Evolutionary conservation across 331 rosid genomes (phyloP).

Genomic region (Quercus tomentella): DNA sequence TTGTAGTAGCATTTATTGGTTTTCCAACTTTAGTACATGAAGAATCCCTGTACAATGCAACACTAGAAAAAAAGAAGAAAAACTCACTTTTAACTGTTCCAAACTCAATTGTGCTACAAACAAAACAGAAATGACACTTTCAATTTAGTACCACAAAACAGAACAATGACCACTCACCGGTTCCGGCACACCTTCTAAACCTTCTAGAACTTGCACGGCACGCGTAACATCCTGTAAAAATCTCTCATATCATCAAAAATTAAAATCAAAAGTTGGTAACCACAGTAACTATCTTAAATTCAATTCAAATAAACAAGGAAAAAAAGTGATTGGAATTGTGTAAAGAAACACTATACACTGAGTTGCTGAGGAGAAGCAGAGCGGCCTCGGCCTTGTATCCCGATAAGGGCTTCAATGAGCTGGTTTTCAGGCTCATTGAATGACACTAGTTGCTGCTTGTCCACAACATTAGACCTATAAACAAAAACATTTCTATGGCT

Average conservation of each 20-base stretch:
- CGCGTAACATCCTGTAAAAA: slow-evolving; percentile 56
- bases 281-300: too few species aligned
- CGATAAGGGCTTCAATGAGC: slow-evolving; percentile 72
- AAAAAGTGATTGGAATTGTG: neutral
- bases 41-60: too few species aligned
- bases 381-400: slow-evolving; percentile 93
- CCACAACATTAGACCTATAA: slow-evolving; percentile 23
- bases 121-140: neutral
- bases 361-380: slow-evolving; percentile 81
- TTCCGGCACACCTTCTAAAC: slow-evolving; percentile 59
- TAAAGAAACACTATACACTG: slow-evolving; percentile 19
- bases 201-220: slow-evolving; percentile 67
- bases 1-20: neutral
- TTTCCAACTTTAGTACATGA: neutral
- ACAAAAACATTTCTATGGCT: slow-evolving; percentile 8
- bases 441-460: slow-evolving; percentile 33
- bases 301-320: neutral
- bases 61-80: too few species aligned
- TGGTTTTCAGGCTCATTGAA: slow-evolving; percentile 57
- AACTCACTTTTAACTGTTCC: neutral
- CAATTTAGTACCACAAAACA: neutral
- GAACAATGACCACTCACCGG: slow-evolving; percentile 52
- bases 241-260: neutral
- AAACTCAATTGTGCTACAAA: neutral
- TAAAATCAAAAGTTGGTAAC: neutral